These are phyloP conservation scores for Beta lomatogona DNA, from an alignment of 179 eudicot species.

Conservation along the genomic window DNA sequence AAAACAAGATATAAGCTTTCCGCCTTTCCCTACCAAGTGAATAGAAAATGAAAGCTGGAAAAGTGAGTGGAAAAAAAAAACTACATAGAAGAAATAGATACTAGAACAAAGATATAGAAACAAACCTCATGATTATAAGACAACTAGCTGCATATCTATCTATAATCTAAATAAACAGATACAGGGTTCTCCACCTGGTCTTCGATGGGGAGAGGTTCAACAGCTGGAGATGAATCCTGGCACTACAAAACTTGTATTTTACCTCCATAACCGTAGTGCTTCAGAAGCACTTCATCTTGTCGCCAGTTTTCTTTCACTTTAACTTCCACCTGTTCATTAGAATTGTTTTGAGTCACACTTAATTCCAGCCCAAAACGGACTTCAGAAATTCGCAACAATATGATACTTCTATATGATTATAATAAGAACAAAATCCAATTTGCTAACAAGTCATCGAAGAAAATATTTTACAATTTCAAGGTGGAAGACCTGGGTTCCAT, in stretches of 20 bases:
- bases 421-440: not conserved
- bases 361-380: not conserved
- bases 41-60: not conserved
- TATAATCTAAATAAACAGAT: conserved; percentile 15
- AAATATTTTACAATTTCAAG: not conserved
- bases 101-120: conserved; percentile 1
- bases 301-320: conserved; percentile 96
- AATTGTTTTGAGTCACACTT: not conserved
- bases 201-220: conserved; percentile 3
- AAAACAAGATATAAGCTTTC: not conserved
- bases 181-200: conserved; percentile 7
- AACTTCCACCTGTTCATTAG: conserved; percentile 74
- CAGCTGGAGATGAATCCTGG: conserved; percentile 10
- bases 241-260: conserved; percentile 54
- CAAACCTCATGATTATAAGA: not conserved
- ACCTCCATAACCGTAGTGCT: conserved; percentile 84
- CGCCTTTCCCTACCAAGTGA: not conserved
- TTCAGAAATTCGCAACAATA: not conserved
- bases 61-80: not conserved
- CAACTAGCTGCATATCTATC: conserved; percentile 22
- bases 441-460: not conserved
- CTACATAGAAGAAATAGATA: not conserved
- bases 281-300: conserved; percentile 89
- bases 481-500: not conserved
- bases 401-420: not conserved